A percentile compares a stretch with the other conserved stretches of the same genome.
Evolutionary conservation across 1,139 yeast species (phyloP).

Genomic region (Suhomyces yuchorum): DNA sequence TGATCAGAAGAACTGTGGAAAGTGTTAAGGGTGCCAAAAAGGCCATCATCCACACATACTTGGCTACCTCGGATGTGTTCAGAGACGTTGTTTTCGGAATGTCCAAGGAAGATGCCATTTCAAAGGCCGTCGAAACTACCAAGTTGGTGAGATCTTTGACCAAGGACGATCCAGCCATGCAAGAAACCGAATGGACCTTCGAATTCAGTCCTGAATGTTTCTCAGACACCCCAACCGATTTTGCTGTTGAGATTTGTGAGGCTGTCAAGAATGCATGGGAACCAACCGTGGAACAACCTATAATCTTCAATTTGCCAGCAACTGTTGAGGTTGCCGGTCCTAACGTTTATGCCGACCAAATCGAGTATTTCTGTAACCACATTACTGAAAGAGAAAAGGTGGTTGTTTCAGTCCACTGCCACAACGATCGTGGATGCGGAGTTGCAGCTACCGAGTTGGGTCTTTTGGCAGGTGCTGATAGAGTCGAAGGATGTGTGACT

Average conservation of each 20-base stretch:
- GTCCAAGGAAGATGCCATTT: slow-evolving; percentile 44
- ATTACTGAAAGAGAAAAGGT: slow-evolving; percentile 48
- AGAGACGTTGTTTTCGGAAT: slow-evolving; percentile 50
- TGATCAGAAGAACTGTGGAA: slow-evolving; percentile 48
- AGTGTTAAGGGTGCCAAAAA: slow-evolving; percentile 49
- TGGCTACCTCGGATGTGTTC: slow-evolving; percentile 51
- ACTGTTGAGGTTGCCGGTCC: slow-evolving; percentile 54
- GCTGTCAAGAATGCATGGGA: slow-evolving; percentile 52
- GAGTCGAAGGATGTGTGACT: slow-evolving; percentile 53
- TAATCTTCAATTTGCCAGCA: slow-evolving; percentile 52
- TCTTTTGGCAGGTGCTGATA: slow-evolving; percentile 51
- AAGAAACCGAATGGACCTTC: slow-evolving; percentile 46
- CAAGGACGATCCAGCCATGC: slow-evolving; percentile 43
- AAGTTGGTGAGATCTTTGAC: slow-evolving; percentile 45
- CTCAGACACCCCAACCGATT: slow-evolving; percentile 47
- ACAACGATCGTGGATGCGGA: slow-evolving; percentile 53
- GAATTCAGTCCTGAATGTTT: slow-evolving; percentile 53
- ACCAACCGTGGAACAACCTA: slow-evolving; percentile 44
- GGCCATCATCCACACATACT: slow-evolving; percentile 50
- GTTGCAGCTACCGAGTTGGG: slow-evolving; percentile 55
- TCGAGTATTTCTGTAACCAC: slow-evolving; percentile 46
- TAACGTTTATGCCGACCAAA: slow-evolving; percentile 53
- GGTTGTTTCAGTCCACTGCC: slow-evolving; percentile 50
- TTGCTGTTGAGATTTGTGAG: slow-evolving; percentile 48
- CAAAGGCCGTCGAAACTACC: slow-evolving; percentile 45